A percentile compares a stretch with the other conserved stretches of the same genome.
These are phyloP conservation scores for Diversispora eburnea DNA, from an alignment of 192 early-diverging fungal species.

Conservation along the genomic window DNA sequence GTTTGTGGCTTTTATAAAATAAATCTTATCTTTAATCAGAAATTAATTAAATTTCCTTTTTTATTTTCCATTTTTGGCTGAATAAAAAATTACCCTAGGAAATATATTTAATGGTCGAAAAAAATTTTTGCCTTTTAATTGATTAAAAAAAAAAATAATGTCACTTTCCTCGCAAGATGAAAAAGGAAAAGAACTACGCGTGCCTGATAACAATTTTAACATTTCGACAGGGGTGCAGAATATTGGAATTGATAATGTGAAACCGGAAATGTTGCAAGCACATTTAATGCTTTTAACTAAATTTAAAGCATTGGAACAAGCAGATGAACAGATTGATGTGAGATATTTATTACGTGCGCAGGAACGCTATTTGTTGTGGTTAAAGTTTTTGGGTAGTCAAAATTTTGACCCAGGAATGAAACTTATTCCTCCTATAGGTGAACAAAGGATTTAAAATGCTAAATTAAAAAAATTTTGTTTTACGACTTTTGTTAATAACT, in stretches of 20 bases:
- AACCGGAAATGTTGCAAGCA: slow-evolving; percentile 2
- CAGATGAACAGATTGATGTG: slow-evolving; percentile 34
- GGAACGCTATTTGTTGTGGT: slow-evolving; percentile 45
- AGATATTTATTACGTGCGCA: slow-evolving; percentile 44
- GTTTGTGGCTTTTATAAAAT: too few species aligned
- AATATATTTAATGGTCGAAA: too few species aligned
- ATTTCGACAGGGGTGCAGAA: too few species aligned
- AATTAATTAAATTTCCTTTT: too few species aligned
- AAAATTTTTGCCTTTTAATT: too few species aligned
- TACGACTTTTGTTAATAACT: background rate
- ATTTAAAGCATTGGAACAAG: slow-evolving; percentile 16
- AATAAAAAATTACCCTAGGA: too few species aligned
- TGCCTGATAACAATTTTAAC: too few species aligned
- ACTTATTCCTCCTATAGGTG: slow-evolving; percentile 42
- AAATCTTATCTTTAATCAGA: too few species aligned
- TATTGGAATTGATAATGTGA: background rate
- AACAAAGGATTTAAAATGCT: background rate
- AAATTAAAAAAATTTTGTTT: background rate
- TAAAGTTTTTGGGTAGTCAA: slow-evolving; percentile 35
- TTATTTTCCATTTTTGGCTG: too few species aligned
- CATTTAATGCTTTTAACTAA: slow-evolving; percentile 9
- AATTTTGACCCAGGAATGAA: slow-evolving; percentile 12
- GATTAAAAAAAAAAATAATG: too few species aligned
- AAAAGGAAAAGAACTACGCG: too few species aligned
- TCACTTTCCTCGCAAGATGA: too few species aligned